Conservation (phyloP, 176 grass and related monocot species). For the Pontederia paniculata region DNA sequence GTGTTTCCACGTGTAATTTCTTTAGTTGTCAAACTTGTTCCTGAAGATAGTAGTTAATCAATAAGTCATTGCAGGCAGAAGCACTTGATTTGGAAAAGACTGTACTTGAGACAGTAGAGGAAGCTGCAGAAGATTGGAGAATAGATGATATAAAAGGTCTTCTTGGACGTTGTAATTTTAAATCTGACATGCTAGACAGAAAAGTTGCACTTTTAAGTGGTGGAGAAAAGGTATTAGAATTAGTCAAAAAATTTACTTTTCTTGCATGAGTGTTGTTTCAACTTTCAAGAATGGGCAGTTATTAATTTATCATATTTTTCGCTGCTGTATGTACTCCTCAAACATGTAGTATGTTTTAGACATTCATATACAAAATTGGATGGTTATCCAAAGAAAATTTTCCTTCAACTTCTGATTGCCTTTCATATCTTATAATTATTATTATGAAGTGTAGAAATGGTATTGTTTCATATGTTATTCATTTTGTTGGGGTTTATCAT, state of each 20-base stretch:
- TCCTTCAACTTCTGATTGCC: too few species aligned
- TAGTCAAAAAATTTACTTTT: not conserved
- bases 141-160: conserved; percentile 96
- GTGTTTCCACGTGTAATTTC: too few species aligned
- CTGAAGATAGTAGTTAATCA: conserved; percentile 3
- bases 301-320: too few species aligned
- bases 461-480: too few species aligned
- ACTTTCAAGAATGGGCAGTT: not conserved
- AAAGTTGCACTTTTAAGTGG: conserved; percentile 83
- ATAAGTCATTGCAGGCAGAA: conserved; percentile 63
- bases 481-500: too few species aligned
- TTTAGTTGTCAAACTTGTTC: conserved; percentile 4
- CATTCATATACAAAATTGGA: too few species aligned
- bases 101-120: conserved; percentile 76
- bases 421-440: too few species aligned
- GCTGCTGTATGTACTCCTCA: too few species aligned
- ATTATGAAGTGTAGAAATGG: too few species aligned
- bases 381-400: too few species aligned
- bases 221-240: conserved; percentile 70
- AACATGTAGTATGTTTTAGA: too few species aligned
- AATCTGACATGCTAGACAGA: conserved; percentile 93
- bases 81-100: conserved; percentile 94
- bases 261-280: conserved; percentile 5
- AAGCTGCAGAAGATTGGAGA: conserved; percentile 86
- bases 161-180: conserved; percentile 92